Evolutionary conservation across 129 eudicot species (phyloP).

Genomic region (Chrysanthemum makinoi): DNA sequence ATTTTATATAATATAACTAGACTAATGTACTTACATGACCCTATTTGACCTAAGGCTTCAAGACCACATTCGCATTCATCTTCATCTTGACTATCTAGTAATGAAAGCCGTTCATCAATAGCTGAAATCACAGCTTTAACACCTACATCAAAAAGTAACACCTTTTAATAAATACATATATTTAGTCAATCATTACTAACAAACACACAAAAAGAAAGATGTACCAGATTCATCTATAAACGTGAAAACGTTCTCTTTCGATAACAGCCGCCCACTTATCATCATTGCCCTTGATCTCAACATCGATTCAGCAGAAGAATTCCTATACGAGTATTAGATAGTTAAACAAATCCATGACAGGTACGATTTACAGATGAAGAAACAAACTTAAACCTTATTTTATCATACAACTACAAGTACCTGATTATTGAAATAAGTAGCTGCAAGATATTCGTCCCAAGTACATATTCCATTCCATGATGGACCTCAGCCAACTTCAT

Average conservation of each 20-base stretch:
- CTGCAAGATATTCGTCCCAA: conserved; percentile 65
- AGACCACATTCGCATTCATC: conserved; percentile 94
- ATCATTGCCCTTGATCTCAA: conserved; percentile 93
- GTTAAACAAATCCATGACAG: background rate
- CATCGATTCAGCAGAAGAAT: conserved; percentile 64
- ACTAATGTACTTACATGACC: conserved; percentile 59
- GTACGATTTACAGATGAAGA: background rate
- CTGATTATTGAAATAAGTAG: conserved; percentile 72
- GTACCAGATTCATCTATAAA: conserved; percentile 62
- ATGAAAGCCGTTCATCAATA: conserved; percentile 56
- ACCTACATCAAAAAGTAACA: conserved; percentile 42
- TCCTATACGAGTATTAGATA: conserved; percentile 33
- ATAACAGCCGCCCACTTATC: conserved; percentile 89
- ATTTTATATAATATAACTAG: background rate
- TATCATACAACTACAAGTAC: conserved; percentile 29
- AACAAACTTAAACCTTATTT: background rate
- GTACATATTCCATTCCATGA: conserved; percentile 74
- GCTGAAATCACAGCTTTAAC: conserved; percentile 58
- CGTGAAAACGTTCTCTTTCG: conserved; percentile 58
- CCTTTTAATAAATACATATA: background rate
- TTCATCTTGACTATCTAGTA: conserved; percentile 60
- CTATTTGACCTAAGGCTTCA: conserved; percentile 94
- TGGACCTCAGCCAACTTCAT: conserved; percentile 75
- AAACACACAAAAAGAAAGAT: background rate
- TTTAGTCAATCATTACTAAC: background rate